A percentile compares a stretch with the other conserved stretches of the same genome.
phyloP scores from a whole-genome alignment of 129 eudicot species.

The Helichrysum umbraculigerum region DNA sequence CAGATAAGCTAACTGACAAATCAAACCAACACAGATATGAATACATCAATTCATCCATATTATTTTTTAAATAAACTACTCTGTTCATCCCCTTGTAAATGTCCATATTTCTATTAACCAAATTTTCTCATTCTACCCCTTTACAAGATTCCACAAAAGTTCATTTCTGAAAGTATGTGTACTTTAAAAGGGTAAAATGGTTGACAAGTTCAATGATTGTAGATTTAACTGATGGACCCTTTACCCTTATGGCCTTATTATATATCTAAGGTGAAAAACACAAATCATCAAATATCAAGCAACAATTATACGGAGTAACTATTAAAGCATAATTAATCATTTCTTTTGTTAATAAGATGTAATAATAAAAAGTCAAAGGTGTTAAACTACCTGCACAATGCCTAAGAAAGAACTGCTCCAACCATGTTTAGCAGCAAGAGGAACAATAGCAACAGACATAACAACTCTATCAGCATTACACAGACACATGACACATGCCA shows the following conservation, averaged over 20 bases:
- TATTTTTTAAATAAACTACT: not conserved
- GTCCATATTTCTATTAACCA: too few species aligned
- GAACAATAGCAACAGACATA: slow-evolving; percentile 95
- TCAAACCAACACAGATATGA: not conserved
- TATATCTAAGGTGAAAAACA: too few species aligned
- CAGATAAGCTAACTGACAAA: not conserved
- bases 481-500: slow-evolving; percentile 88
- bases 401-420: slow-evolving; percentile 94
- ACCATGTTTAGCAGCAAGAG: slow-evolving; percentile 81
- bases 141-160: too few species aligned
- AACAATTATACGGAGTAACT: too few species aligned
- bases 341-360: too few species aligned
- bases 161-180: too few species aligned
- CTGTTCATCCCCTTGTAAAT: not conserved
- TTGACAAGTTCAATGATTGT: too few species aligned
- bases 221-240: too few species aligned
- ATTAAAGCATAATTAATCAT: not conserved
- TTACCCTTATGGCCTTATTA: too few species aligned
- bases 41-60: slow-evolving; percentile 1
- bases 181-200: too few species aligned
- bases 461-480: slow-evolving; percentile 97
- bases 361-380: slow-evolving; percentile 1
- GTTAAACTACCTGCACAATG: slow-evolving; percentile 71
- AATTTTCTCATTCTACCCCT: too few species aligned
- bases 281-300: too few species aligned